Conservation (phyloP, 2,329 filamentous ascomycete genomes). For the Arthrobotrys pseudoclavata region DNA sequence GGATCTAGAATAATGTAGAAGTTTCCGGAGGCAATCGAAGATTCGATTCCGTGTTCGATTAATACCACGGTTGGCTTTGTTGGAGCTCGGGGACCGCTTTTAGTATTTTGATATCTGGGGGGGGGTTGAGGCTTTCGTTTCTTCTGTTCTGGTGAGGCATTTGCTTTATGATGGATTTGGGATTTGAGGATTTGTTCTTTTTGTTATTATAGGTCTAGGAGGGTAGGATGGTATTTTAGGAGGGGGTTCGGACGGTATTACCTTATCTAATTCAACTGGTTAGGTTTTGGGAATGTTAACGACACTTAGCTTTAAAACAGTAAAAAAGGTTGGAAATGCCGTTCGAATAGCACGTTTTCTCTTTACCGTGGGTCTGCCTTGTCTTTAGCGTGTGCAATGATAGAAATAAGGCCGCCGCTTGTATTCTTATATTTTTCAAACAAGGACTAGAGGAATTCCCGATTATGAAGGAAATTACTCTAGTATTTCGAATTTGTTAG, state of each 20-base stretch:
- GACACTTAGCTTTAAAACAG: neutral
- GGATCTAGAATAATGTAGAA: slow-evolving; percentile 9
- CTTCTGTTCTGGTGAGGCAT: neutral
- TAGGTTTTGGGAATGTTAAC: too few species aligned
- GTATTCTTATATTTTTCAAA: neutral
- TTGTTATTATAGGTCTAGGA: too few species aligned
- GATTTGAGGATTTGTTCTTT: neutral
- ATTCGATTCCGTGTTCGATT: slow-evolving; percentile 10
- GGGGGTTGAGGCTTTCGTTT: neutral
- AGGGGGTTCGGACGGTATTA: neutral
- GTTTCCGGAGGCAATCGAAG: neutral
- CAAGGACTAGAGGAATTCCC: neutral
- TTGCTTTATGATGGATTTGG: neutral
- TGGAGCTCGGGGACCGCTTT: slow-evolving; percentile 3
- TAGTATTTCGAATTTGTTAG: neutral
- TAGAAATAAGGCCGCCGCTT: neutral
- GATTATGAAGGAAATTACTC: neutral
- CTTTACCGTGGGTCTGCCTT: neutral
- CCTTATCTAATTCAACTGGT: too few species aligned
- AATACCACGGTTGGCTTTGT: neutral
- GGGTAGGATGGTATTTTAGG: neutral
- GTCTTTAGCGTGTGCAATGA: neutral
- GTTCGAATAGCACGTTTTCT: neutral
- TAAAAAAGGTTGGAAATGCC: slow-evolving; percentile 1
- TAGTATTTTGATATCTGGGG: neutral